Evolutionary conservation across 2,329 filamentous ascomycete genomes (phyloP).

Genomic region (Macrophomina phaseolina): DNA sequence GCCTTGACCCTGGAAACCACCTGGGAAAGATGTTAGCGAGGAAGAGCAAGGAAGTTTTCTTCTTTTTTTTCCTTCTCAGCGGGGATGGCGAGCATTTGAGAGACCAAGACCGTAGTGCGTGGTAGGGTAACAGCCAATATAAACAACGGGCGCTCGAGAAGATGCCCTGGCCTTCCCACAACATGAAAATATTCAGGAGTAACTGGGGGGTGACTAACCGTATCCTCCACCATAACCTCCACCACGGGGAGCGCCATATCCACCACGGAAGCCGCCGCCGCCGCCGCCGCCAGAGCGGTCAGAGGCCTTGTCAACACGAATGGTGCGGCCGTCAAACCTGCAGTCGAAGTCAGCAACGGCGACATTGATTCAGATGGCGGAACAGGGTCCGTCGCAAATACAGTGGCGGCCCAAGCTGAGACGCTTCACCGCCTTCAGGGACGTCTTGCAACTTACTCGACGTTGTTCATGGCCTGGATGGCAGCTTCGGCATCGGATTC

Average conservation of each 20-base stretch:
- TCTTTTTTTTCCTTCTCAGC: not conserved
- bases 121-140: not conserved
- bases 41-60: constrained; percentile 10
- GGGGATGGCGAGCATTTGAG: not conserved
- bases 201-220: constrained; percentile 30
- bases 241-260: constrained; percentile 36
- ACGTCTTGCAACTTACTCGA: constrained; percentile 70
- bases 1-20: constrained; percentile 31
- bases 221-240: constrained; percentile 37
- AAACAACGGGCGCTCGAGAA: not conserved
- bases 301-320: constrained; percentile 94
- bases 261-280: constrained; percentile 40
- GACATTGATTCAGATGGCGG: not conserved
- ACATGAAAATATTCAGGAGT: not conserved
- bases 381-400: constrained; percentile 15
- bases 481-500: constrained; percentile 78
- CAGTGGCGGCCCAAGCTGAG: constrained; percentile 22
- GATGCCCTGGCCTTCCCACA: not conserved
- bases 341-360: constrained; percentile 14
- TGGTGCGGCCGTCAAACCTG: constrained; percentile 91
- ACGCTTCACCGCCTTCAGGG: constrained; percentile 23
- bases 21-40: constrained; percentile 34
- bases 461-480: constrained; percentile 81
- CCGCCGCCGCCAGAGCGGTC: constrained; percentile 67
- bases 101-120: not conserved